Percentiles rank a stretch among this genome's conserved stretches.
These are phyloP conservation scores for Perkinsus marinus DNA, from an alignment of 169 alveolate genomes.

Conservation along the genomic window DNA sequence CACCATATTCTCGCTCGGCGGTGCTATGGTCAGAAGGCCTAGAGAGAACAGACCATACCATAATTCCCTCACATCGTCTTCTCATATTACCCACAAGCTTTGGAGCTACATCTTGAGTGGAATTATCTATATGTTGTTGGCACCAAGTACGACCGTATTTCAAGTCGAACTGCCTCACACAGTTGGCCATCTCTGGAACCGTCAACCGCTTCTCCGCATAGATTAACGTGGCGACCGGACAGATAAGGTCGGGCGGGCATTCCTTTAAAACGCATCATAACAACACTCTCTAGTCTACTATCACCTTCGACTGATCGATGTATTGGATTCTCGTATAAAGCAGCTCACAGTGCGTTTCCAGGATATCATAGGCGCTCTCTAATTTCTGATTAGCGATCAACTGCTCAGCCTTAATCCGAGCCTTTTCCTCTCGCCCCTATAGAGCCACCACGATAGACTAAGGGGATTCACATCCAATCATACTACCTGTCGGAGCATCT, in stretches of 20 bases:
- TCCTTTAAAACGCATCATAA: not conserved
- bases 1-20: not conserved
- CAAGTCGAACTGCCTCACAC: not conserved
- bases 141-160: not conserved
- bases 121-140: not conserved
- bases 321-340: slow-evolving; percentile 9
- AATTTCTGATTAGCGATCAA: slow-evolving; percentile 9
- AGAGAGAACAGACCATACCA: not conserved
- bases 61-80: not conserved
- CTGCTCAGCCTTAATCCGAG: slow-evolving; percentile 26
- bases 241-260: not conserved
- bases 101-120: not conserved
- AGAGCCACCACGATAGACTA: not conserved
- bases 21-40: not conserved
- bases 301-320: not conserved
- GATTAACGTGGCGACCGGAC: not conserved
- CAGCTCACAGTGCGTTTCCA: slow-evolving; percentile 26
- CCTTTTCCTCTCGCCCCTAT: slow-evolving; percentile 15
- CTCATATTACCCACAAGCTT: not conserved
- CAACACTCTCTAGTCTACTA: not conserved
- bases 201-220: not conserved
- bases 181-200: not conserved
- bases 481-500: not conserved
- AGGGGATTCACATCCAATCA: not conserved
- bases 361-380: slow-evolving; percentile 30